Evolutionary conservation across 768 basidiomycete genomes (phyloP).

Genomic region (Lactifluus pinguis): DNA sequence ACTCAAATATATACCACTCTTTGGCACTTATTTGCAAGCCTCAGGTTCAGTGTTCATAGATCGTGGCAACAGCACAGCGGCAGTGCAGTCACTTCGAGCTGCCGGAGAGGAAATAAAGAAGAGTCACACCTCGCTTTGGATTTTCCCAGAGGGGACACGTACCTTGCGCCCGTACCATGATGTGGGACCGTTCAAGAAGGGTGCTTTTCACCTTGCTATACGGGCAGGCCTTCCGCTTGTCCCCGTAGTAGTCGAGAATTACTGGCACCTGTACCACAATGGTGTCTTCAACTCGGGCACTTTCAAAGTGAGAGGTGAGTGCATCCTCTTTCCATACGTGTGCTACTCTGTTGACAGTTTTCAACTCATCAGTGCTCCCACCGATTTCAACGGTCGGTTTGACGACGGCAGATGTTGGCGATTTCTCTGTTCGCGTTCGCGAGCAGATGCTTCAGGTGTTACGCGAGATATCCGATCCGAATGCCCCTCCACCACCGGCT

Average conservation of each 20-base stretch:
- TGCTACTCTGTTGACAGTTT: constrained; percentile 3
- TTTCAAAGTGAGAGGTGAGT: constrained; percentile 61
- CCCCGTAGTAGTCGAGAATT: constrained; percentile 91
- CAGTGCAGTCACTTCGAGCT: constrained; percentile 63
- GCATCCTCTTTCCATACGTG: background rate
- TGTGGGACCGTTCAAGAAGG: constrained; percentile 91
- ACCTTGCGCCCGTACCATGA: constrained; percentile 54
- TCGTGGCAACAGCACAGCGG: constrained; percentile 67
- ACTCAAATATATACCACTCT: constrained; percentile 67
- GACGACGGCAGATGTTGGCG: constrained; percentile 57
- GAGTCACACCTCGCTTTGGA: constrained; percentile 69
- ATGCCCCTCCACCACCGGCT: constrained; percentile 27
- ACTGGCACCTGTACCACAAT: constrained; percentile 76
- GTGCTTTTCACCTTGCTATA: constrained; percentile 93
- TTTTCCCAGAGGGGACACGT: constrained; percentile 96
- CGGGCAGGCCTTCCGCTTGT: constrained; percentile 85
- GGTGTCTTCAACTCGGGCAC: constrained; percentile 68
- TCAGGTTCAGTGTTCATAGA: constrained; percentile 90
- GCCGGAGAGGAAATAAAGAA: constrained; percentile 76
- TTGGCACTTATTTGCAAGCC: constrained; percentile 87
- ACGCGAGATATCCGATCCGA: constrained; percentile 60
- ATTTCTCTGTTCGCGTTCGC: constrained; percentile 57
- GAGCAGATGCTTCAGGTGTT: constrained; percentile 74
- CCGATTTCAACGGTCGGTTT: constrained; percentile 72
- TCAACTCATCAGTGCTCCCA: constrained; percentile 61